Percentiles rank a stretch among this genome's conserved stretches.
Conservation (phyloP, 805 yeast species). For the Wickerhamiella dianesei region DNA sequence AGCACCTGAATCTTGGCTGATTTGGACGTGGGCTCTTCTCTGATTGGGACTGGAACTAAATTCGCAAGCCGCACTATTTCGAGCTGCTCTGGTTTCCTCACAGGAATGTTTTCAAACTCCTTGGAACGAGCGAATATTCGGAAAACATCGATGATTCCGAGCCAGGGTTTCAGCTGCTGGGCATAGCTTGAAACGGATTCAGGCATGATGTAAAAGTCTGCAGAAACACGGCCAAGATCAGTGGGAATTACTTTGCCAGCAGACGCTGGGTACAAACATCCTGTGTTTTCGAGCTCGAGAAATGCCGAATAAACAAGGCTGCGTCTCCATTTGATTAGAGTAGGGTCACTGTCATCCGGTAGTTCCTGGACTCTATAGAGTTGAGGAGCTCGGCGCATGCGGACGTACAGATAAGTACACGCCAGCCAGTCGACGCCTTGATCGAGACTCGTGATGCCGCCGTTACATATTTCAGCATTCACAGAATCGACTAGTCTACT, state of each 20-base stretch:
- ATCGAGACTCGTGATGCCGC: constrained; percentile 42
- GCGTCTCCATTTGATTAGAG: constrained; percentile 38
- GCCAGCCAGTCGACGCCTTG: constrained; percentile 77
- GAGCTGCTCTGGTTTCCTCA: constrained; percentile 69
- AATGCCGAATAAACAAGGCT: constrained; percentile 73
- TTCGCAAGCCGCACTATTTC: constrained; percentile 60
- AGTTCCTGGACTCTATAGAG: constrained; percentile 58
- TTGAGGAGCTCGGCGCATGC: constrained; percentile 63
- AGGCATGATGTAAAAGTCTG: constrained; percentile 71
- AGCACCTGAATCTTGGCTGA: constrained; percentile 66
- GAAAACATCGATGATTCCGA: constrained; percentile 59
- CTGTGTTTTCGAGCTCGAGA: constrained; percentile 38
- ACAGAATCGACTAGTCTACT: constrained; percentile 54
- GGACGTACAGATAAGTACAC: constrained; percentile 59
- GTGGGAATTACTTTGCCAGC: constrained; percentile 36
- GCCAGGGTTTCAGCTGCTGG: constrained; percentile 47
- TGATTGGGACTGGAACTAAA: constrained; percentile 74
- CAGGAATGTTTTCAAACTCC: constrained; percentile 73
- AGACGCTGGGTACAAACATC: constrained; percentile 32
- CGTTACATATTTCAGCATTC: constrained; percentile 78
- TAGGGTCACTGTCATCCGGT: constrained; percentile 40
- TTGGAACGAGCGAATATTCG: constrained; percentile 66
- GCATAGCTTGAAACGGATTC: constrained; percentile 58
- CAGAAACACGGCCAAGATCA: constrained; percentile 70
- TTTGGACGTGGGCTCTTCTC: constrained; percentile 56